phyloP scores from a whole-genome alignment of 2,329 filamentous ascomycete genomes.

The Monilinia fructigena region DNA sequence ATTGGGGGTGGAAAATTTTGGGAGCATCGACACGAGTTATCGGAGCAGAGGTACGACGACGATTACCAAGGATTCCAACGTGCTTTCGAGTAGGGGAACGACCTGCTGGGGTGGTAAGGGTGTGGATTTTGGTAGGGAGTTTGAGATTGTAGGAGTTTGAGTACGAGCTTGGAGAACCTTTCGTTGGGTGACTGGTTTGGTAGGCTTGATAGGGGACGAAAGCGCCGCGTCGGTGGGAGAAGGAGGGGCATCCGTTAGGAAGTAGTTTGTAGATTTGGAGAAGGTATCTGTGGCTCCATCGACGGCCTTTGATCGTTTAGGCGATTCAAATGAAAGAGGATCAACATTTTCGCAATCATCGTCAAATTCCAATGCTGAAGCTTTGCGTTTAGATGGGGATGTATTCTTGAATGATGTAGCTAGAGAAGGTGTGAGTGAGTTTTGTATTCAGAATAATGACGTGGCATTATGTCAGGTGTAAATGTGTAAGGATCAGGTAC shows the following conservation, averaged over 20 bases:
- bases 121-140: conserved; percentile 47
- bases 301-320: conserved; percentile 49
- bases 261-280: conserved; percentile 27
- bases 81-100: conserved; percentile 78
- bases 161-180: conserved; percentile 54
- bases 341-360: conserved; percentile 64
- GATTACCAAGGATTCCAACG: conserved; percentile 65
- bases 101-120: conserved; percentile 70
- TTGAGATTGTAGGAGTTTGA: conserved; percentile 48
- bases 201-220: conserved; percentile 31
- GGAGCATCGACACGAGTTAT: conserved; percentile 70
- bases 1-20: conserved; percentile 53
- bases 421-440: conserved; percentile 33
- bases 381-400: conserved; percentile 56
- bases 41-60: conserved; percentile 56
- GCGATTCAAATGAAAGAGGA: conserved; percentile 48
- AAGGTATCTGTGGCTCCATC: conserved; percentile 11
- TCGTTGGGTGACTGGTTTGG: conserved; percentile 34
- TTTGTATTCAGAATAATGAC: conserved; percentile 25
- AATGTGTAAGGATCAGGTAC: neutral
- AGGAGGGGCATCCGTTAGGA: conserved; percentile 40
- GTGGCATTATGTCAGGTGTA: neutral
- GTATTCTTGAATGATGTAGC: conserved; percentile 23
- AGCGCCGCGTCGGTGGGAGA: conserved; percentile 35
- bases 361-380: conserved; percentile 46